Conservation (phyloP, 768 basidiomycete species). For the Gyrodon lividus region DNA sequence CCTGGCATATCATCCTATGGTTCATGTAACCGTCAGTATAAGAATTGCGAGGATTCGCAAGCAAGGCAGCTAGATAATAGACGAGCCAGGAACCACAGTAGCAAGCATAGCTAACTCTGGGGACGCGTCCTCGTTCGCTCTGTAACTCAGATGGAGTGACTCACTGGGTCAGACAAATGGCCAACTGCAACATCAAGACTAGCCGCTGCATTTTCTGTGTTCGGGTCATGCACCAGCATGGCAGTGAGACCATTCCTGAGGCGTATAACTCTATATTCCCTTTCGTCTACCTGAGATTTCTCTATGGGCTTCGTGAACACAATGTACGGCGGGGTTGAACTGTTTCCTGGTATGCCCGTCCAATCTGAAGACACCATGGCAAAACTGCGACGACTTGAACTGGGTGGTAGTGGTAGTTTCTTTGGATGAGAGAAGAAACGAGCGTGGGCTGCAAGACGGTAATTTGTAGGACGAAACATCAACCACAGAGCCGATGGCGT, state of each 20-base stretch:
- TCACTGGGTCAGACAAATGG: slow-evolving; percentile 88
- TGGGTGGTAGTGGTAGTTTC: background rate
- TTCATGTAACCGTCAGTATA: background rate
- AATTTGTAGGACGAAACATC: slow-evolving; percentile 13
- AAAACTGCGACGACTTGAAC: slow-evolving; percentile 12
- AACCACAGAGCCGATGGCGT: background rate
- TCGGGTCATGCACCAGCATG: slow-evolving; percentile 76
- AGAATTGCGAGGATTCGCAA: background rate
- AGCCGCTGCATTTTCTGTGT: slow-evolving; percentile 92
- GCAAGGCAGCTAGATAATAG: background rate
- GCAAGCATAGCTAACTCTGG: background rate
- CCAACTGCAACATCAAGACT: slow-evolving; percentile 94
- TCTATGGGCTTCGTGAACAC: slow-evolving; percentile 61
- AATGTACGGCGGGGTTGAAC: slow-evolving; percentile 42
- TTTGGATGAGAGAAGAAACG: background rate
- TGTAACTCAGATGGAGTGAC: slow-evolving; percentile 24
- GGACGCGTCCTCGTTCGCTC: background rate
- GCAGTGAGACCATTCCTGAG: slow-evolving; percentile 91
- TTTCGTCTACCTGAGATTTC: slow-evolving; percentile 74
- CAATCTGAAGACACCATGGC: slow-evolving; percentile 26
- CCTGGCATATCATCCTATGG: slow-evolving; percentile 83
- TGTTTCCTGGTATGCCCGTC: slow-evolving; percentile 12
- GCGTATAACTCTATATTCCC: slow-evolving; percentile 76
- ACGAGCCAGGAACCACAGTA: background rate
- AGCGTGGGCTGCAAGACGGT: slow-evolving; percentile 5